phyloP scores from a whole-genome alignment of 2,329 filamentous ascomycete genomes.

The Alternaria angustiovoidea region DNA sequence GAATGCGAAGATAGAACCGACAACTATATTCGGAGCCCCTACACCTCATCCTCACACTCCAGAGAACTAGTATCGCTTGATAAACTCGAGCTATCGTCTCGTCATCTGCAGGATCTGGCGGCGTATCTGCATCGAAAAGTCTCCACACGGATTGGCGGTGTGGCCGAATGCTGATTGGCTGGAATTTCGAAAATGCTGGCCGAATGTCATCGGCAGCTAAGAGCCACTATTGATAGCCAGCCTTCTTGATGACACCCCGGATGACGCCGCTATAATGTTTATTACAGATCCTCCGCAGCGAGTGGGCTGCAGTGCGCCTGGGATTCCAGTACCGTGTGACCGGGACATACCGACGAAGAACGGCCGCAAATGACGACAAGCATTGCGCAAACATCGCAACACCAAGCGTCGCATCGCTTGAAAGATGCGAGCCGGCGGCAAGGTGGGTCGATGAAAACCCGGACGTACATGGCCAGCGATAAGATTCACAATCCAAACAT shows the following conservation, averaged over 20 bases:
- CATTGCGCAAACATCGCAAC: conserved; percentile 3
- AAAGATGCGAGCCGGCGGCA: conserved; percentile 4
- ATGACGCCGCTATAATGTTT: conserved; percentile 14
- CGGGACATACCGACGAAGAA: neutral
- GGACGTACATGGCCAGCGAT: neutral
- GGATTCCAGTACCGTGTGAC: neutral
- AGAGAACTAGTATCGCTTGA: conserved; percentile 7
- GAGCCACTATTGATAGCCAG: conserved; percentile 26
- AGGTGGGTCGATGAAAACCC: conserved; percentile 8
- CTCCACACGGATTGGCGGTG: conserved; percentile 47
- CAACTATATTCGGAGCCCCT: conserved; percentile 6
- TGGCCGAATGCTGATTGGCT: conserved; percentile 41
- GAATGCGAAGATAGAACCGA: neutral
- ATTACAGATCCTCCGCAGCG: neutral
- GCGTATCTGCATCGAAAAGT: conserved; percentile 36
- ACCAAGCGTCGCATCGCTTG: neutral
- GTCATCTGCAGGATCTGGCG: conserved; percentile 38
- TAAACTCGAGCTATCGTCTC: conserved; percentile 23
- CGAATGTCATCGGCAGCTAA: conserved; percentile 25
- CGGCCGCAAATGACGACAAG: conserved; percentile 1
- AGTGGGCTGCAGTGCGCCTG: no score
- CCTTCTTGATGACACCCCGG: conserved; percentile 25
- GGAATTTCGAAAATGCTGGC: conserved; percentile 32
- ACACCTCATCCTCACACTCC: conserved; percentile 5
- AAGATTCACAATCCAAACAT: conserved; percentile 13